Evolutionary conservation across 129 eudicot genomes (phyloP).

Genomic region (Artemisia annua): DNA sequence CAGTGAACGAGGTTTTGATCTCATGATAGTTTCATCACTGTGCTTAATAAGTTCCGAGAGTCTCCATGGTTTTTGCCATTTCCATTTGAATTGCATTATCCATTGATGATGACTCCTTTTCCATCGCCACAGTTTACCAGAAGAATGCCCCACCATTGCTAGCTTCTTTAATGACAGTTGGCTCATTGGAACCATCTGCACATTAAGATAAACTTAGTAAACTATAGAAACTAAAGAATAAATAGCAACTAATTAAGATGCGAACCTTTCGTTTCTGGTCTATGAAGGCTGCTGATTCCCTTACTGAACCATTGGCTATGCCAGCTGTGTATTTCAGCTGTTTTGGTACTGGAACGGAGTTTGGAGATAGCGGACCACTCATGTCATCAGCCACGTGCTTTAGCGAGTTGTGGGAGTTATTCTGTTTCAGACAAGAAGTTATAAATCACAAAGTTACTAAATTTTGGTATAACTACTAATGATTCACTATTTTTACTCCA

Average conservation of each 20-base stretch:
- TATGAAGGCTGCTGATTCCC: constrained; percentile 86
- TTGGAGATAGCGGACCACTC: constrained; percentile 79
- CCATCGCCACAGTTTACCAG: constrained; percentile 98
- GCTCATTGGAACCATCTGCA: constrained; percentile 96
- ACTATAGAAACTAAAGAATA: too few relatives aligned
- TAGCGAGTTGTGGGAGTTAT: constrained; percentile 54
- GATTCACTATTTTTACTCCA: too few relatives aligned
- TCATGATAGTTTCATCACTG: constrained; percentile 83
- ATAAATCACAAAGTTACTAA: constrained; percentile 3
- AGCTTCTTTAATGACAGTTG: constrained; percentile 82
- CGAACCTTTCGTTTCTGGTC: constrained; percentile 90
- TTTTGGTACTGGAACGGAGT: constrained; percentile 84
- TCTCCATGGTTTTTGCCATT: constrained; percentile 99
- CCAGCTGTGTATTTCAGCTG: constrained; percentile 95
- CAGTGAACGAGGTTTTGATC: constrained; percentile 67
- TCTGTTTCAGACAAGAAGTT: constrained; percentile 43
- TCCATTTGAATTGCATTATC: constrained; percentile 96
- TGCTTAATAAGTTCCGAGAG: constrained; percentile 83
- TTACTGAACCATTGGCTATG: constrained; percentile 77
- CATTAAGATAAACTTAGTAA: constrained; percentile 7
- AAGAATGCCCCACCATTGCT: constrained; percentile 69
- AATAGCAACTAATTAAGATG: background rate
- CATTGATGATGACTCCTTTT: constrained; percentile 98
- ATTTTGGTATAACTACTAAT: too few relatives aligned
- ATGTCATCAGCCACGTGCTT: constrained; percentile 80